Base-by-base conservation (phyloP, 2,329 filamentous ascomycete genomes). In the Macroventuria anomochaeta region DNA sequence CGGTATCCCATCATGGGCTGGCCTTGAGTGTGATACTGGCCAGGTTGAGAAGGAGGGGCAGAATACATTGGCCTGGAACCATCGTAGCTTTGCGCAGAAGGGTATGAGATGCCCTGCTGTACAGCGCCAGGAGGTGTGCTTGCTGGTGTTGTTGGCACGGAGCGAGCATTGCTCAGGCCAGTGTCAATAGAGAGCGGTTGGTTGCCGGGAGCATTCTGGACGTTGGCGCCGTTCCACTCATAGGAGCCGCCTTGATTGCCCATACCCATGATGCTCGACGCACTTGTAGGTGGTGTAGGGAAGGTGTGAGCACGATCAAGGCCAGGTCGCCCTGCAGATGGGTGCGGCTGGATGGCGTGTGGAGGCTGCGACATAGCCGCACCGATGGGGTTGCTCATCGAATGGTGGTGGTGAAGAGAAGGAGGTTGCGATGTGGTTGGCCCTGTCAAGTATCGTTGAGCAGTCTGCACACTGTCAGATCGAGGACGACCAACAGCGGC, bases 281-380 rank as follows among this genome's bases (percentile, higher is more conserved):
- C 90, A 73, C 91, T 97, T 0, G 93, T 91, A 1, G 93, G 93
- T 29, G 93, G 93, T 3, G 93, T 97, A 3, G 93, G 93, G 76
- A 97, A 97, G 2, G 92, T 96, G 73, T 96, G 90, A 13, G 92
- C 88, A 46, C 93, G 86, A 59, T 97, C 93, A 39, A 73, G 50
- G 6, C 85, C 81, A 7, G 92, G 92, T 36, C 93, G 87, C 39
- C 78, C 79, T 31, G 79, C 71, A 17, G 79, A 77, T n/a, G 83
- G 78, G 59, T 85, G 81, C 29, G 83, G 80, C 43, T 85, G 84
- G 68, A 91, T 85, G 21, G 81, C 78, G 72, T 87, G 76, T n/a
- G 83, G 80, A 36, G 85, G 85, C 66, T 93, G 90, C 15, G 90
- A 86, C 67, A 86, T 80, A 60, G 83, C 81, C 20, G 80, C 78